These are phyloP conservation scores for Monosporascus cannonballus DNA, from an alignment of 2,329 filamentous ascomycete species.

Conservation along the genomic window DNA sequence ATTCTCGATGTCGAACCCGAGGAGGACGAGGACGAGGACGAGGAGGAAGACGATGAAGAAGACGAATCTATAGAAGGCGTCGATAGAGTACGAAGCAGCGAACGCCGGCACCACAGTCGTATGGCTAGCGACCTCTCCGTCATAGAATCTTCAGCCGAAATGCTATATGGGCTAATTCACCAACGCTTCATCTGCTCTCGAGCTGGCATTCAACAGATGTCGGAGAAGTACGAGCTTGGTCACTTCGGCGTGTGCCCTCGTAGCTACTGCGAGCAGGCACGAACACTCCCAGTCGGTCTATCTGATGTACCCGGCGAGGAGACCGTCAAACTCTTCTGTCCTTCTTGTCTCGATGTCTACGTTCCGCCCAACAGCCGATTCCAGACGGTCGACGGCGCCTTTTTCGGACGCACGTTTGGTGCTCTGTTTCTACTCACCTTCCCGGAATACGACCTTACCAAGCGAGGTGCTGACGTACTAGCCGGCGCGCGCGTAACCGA, in stretches of 20 bases:
- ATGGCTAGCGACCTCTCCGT: slow-evolving; percentile 91
- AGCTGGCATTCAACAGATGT: slow-evolving; percentile 97
- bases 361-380: slow-evolving; percentile 96
- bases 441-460: slow-evolving; percentile 85
- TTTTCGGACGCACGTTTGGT: slow-evolving; percentile 96
- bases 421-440: slow-evolving; percentile 98
- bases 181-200: slow-evolving; percentile 97
- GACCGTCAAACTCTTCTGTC: slow-evolving; percentile 97
- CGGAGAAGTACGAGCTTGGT: slow-evolving; percentile 94
- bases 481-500: slow-evolving; percentile 32
- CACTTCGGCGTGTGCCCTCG: slow-evolving; percentile 96
- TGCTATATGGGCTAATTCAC: slow-evolving; percentile 96
- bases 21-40: slow-evolving; percentile 82
- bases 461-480: slow-evolving; percentile 59
- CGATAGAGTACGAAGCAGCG: slow-evolving; percentile 47
- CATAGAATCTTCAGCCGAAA: slow-evolving; percentile 95
- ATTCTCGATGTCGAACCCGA: slow-evolving; percentile 97
- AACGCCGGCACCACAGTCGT: slow-evolving; percentile 72
- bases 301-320: slow-evolving; percentile 95
- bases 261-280: slow-evolving; percentile 83
- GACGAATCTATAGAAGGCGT: slow-evolving; percentile 63
- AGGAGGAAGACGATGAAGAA: slow-evolving; percentile 67
- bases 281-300: slow-evolving; percentile 86
- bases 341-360: slow-evolving; percentile 93
- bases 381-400: slow-evolving; percentile 94